These are phyloP conservation scores for Pseudohyphozyma bogoriensis DNA, from an alignment of 768 basidiomycete species.

Conservation along the genomic window DNA sequence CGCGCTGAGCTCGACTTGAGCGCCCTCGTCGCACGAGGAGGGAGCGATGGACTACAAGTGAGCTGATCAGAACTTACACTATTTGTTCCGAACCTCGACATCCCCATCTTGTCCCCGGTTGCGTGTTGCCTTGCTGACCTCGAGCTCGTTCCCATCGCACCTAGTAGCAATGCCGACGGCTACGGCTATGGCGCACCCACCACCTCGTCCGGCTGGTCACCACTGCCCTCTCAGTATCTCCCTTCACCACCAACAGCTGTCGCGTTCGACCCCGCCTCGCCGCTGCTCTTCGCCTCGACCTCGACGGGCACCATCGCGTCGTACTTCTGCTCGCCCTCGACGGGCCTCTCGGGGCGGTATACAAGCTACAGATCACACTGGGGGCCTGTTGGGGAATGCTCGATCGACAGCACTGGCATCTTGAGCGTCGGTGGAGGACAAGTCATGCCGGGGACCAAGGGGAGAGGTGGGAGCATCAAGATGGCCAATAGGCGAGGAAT, in stretches of 20 bases:
- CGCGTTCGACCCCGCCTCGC: conserved; percentile 79
- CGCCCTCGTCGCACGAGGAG: no score
- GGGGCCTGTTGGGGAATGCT: conserved; percentile 57
- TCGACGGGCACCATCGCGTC: conserved; percentile 60
- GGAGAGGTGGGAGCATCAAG: conserved; percentile 36
- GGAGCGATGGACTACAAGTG: no score
- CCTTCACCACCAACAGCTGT: conserved; percentile 15
- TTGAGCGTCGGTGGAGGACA: conserved; percentile 38
- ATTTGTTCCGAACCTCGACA: no score
- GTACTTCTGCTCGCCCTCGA: conserved; percentile 45
- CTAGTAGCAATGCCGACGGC: no score
- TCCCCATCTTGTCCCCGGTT: no score
- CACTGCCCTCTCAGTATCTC: conserved; percentile 20
- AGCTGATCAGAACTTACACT: no score
- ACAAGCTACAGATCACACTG: conserved; percentile 31
- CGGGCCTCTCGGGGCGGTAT: conserved; percentile 28
- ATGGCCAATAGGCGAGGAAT: conserved; percentile 39
- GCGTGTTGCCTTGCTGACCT: no score
- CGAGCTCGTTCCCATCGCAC: no score
- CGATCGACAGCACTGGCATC: conserved; percentile 69
- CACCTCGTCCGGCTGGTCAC: conserved; percentile 13
- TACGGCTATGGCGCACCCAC: no score
- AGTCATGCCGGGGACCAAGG: background rate
- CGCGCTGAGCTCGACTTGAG: no score
- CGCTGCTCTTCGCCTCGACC: conserved; percentile 76